Base-by-base conservation (phyloP, 257 asterid genomes). In the Capsicum rhomboideum region DNA sequence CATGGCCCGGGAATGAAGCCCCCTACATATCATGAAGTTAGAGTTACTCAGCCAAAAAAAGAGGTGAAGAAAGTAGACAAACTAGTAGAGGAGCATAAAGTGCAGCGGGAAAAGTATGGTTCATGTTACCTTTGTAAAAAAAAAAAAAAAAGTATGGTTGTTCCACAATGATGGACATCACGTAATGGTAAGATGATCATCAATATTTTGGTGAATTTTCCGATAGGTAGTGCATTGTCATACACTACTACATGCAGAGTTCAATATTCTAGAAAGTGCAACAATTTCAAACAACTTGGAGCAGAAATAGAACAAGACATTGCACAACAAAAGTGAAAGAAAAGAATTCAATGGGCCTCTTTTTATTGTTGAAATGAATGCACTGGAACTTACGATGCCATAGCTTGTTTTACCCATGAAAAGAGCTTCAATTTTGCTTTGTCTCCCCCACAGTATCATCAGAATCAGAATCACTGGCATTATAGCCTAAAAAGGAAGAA, bases 381-480 rank as follows among this genome's bases (percentile, higher is more conserved):
- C 82, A 82, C 49, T 79, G 79, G 63, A 82, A 67, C 94, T 90
- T 87, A 92, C 93, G 52, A 67, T 75, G 85, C 64, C 87, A 85
- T 67, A 64, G 85, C 54, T 26, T 58, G 44, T 69, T 78, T 80
- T 55, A 46, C 75, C 53, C 34, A 44, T 29, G 84, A 49, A 52
- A 66, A 85, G 75, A 82, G 44, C 84, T 52, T 74, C 85, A 83
- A 78, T 74, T 86, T 89, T 91, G 92, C 89, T 90, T 74, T 83
- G 84, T 84, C 12, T 85, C 90, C 42, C 82, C 92, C 64, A 88
- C 83, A 18, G 46, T 80, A 34, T 92, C 97, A 29, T 90, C 98
- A 1, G 99, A 92, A 92, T 97, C 98, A 13, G 99, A 95, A 86
- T 97, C 99, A 86, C 98, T 95, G 21, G 90, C 96, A 88, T 95